Base-by-base conservation (phyloP, 31 red algal species). In the Porphyra umbilicalis region DNA sequence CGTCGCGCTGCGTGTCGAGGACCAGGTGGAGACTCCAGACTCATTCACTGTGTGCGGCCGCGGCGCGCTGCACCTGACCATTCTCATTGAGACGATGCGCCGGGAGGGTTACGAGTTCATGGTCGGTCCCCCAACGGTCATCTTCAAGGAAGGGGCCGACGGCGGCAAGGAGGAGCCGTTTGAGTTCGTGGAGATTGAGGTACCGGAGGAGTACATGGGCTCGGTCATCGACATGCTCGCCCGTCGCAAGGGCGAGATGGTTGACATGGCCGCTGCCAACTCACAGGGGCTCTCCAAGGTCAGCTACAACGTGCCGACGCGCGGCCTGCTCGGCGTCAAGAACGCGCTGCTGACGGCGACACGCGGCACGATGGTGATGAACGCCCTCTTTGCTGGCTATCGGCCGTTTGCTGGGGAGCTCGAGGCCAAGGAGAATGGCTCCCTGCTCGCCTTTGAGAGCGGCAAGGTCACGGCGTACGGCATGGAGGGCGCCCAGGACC, bases 71-170 rank as follows among this genome's bases (percentile, higher is more conserved):
- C 96, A 98, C 84, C 85, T 98, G 76, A 95, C 92, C 4, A 93
- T 98, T 83, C 80, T 98, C 0, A 95, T 98, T 75, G 96, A 98
- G 79, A 95, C 92, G 16, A 98, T 98, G 96, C 42, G 96, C 36
- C 85, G 96, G 34, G 96, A 98, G 84, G 96, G 96, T 5, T 98
- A 91, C 67, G 96, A 98, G 75, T 82, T 98, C 38, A 89, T 95
- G 89, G 90, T 98, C 75, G 92, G 92, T 14, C 84, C 92, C 31
- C 96, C 96, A 14, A 91, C 85, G 35, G 96, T 98, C 46, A 95
- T 98, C 80, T 88, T 85, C 30, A 98, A 98, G 79, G 30, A 38
- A 9, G 57, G 57, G 25, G 75, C 89, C 42, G 90, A 94, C 75
- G 92, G 92, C 6, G 88, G 77, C 25, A 90, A 84, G 42, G 79